Evolutionary conservation across 2,329 filamentous ascomycete species (phyloP).

Genomic region (Helotiales sp.): DNA sequence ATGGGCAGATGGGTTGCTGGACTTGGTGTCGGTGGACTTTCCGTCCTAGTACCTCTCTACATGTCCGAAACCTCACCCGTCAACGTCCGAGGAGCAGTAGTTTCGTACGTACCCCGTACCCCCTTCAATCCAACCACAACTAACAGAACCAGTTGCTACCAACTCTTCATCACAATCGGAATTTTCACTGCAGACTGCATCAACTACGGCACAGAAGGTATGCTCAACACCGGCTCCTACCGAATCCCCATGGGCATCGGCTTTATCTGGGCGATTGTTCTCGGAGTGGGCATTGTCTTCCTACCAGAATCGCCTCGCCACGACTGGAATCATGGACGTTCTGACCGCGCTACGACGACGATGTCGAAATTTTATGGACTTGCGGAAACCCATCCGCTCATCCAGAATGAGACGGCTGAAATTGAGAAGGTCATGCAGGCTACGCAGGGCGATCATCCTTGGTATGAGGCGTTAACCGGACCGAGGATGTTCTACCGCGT

Average conservation of each 20-base stretch:
- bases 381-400: slow-evolving; percentile 52
- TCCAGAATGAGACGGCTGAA: slow-evolving; percentile 56
- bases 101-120: slow-evolving; percentile 41
- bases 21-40: slow-evolving; percentile 69
- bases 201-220: slow-evolving; percentile 53
- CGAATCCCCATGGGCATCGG: slow-evolving; percentile 64
- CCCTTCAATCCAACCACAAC: not conserved
- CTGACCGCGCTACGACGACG: slow-evolving; percentile 55
- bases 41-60: slow-evolving; percentile 69
- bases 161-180: slow-evolving; percentile 75
- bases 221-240: slow-evolving; percentile 56
- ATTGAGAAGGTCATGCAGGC: slow-evolving; percentile 51
- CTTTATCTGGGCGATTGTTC: slow-evolving; percentile 56
- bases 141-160: slow-evolving; percentile 57
- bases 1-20: slow-evolving; percentile 70
- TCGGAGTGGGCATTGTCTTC: slow-evolving; percentile 57
- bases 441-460: slow-evolving; percentile 61
- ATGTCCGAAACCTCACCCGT: slow-evolving; percentile 67
- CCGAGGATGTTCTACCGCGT: slow-evolving; percentile 69
- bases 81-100: slow-evolving; percentile 66
- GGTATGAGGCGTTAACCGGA: slow-evolving; percentile 64
- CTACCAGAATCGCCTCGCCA: slow-evolving; percentile 64
- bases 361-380: slow-evolving; percentile 59
- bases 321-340: slow-evolving; percentile 54
- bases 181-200: slow-evolving; percentile 63